These are phyloP conservation scores for Ambrosiella cleistominuta DNA, from an alignment of 2,329 filamentous ascomycete genomes.

Conservation along the genomic window DNA sequence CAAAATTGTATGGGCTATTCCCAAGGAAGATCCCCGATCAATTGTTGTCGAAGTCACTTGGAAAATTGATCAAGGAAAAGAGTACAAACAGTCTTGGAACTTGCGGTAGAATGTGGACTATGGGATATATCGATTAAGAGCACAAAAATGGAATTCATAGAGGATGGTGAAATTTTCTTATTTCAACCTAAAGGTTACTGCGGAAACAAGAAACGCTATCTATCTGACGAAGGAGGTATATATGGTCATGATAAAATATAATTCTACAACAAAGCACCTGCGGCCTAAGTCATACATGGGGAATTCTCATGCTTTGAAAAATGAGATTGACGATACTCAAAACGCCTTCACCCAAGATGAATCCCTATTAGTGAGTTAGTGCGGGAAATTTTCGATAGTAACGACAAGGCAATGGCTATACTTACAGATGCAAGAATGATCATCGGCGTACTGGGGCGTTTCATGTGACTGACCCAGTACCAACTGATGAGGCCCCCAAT, in stretches of 20 bases:
- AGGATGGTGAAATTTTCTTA: not conserved
- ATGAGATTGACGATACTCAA: conserved; percentile 79
- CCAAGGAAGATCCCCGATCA: conserved; percentile 50
- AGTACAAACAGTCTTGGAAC: conserved; percentile 32
- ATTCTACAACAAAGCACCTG: not conserved
- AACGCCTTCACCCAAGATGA: conserved; percentile 84
- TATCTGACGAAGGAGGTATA: not conserved
- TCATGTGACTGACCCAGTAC: conserved; percentile 50
- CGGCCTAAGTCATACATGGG: conserved; percentile 40
- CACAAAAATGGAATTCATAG: not conserved
- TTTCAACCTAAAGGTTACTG: too few species aligned
- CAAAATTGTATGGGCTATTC: conserved; percentile 51
- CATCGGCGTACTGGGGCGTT: conserved; percentile 50
- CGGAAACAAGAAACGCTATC: not conserved
- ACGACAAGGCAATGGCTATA: not conserved
- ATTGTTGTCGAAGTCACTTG: conserved; percentile 48
- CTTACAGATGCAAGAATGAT: conserved; percentile 66
- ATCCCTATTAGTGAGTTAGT: conserved; percentile 32
- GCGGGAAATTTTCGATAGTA: too few species aligned
- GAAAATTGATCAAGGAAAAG: conserved; percentile 28
- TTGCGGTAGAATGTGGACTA: conserved; percentile 16
- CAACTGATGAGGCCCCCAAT: conserved; percentile 58
- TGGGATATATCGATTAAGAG: not conserved
- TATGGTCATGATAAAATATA: not conserved
- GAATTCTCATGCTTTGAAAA: conserved; percentile 58